A percentile compares a stretch with the other conserved stretches of the same genome.
Evolutionary conservation across 768 basidiomycete genomes (phyloP).

Genomic region (Phlebiopsis gigantea): DNA sequence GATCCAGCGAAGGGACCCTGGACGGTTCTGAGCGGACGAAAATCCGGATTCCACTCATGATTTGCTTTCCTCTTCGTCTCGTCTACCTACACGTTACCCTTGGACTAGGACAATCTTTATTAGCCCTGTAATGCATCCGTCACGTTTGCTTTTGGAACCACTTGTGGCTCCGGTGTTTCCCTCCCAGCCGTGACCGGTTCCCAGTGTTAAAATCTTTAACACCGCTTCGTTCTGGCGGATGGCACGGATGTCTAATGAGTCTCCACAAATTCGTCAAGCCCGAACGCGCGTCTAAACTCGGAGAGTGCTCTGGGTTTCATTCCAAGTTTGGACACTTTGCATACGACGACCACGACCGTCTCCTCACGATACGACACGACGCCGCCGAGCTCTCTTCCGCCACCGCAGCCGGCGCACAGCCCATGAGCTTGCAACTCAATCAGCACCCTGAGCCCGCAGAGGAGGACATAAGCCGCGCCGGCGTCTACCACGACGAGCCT

Average conservation of each 20-base stretch:
- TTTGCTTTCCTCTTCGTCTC: not conserved
- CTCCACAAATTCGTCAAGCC: not conserved
- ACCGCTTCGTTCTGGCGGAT: not conserved
- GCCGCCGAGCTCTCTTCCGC: not conserved
- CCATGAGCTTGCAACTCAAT: slow-evolving; percentile 14
- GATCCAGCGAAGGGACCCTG: slow-evolving; percentile 27
- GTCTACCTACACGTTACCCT: not conserved
- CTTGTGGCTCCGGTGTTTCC: not conserved
- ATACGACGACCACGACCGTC: slow-evolving; percentile 2
- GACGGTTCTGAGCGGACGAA: slow-evolving; percentile 14
- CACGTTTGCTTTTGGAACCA: not conserved
- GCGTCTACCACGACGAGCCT: slow-evolving; percentile 30
- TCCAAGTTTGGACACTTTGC: slow-evolving; percentile 4
- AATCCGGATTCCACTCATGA: not conserved
- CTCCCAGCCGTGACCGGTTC: not conserved
- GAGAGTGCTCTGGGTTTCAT: not conserved
- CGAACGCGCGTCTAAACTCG: not conserved
- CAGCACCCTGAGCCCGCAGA: slow-evolving; percentile 36
- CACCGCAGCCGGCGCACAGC: not conserved
- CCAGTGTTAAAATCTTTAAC: not conserved
- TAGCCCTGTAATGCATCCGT: slow-evolving; percentile 2
- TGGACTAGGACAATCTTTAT: slow-evolving; percentile 1
- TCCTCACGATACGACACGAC: not conserved
- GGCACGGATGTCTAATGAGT: not conserved
- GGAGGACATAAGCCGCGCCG: slow-evolving; percentile 38